phyloP scores from a whole-genome alignment of 495 filamentous ascomycete species.

The Neurospora sp. region DNA sequence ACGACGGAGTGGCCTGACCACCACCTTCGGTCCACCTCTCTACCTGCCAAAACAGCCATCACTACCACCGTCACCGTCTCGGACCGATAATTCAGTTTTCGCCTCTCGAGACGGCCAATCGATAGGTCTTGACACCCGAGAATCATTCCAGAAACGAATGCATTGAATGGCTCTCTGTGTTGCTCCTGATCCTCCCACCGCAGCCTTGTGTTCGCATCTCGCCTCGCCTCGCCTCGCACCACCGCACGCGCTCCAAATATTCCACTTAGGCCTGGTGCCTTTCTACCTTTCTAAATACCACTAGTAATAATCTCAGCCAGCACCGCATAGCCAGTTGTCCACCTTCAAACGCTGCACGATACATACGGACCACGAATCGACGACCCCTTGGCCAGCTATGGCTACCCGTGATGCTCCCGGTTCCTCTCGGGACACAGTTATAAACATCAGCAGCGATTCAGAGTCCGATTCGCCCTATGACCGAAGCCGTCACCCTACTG shows the following conservation, averaged over 20 bases:
- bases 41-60: neutral
- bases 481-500: neutral
- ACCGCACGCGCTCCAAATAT: neutral
- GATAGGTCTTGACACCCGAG: neutral
- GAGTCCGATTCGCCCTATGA: conserved; percentile 3
- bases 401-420: conserved; percentile 12
- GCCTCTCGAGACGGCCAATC: neutral
- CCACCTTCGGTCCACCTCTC: neutral
- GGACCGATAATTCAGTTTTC: neutral
- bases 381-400: conserved; percentile 10
- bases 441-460: conserved; percentile 9
- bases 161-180: neutral
- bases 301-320: neutral
- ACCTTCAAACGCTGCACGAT: neutral
- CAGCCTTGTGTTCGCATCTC: neutral
- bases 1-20: neutral
- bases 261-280: neutral
- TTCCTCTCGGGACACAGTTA: neutral
- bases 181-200: neutral
- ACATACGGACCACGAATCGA: neutral
- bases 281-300: neutral
- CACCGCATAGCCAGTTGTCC: neutral
- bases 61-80: neutral
- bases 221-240: neutral
- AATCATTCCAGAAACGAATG: neutral